phyloP scores from a whole-genome alignment of 495 filamentous ascomycete genomes.

The Apiosordaria backusii region DNA sequence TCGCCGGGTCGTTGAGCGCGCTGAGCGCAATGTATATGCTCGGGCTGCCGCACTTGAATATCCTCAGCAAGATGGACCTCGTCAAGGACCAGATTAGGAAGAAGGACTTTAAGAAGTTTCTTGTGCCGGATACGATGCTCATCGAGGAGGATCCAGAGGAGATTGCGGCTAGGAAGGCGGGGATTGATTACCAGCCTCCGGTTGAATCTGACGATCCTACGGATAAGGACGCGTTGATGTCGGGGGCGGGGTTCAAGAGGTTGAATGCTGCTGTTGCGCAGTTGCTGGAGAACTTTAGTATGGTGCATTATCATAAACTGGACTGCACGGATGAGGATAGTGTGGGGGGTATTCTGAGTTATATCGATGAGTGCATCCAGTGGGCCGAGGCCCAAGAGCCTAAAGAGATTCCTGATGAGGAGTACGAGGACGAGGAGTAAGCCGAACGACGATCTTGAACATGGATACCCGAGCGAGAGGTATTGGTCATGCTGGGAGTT shows the following conservation, averaged over 20 bases:
- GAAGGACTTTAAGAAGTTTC: slow-evolving; percentile 79
- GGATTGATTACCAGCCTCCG: slow-evolving; percentile 39
- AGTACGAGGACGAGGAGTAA: slow-evolving; percentile 56
- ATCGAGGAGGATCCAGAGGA: slow-evolving; percentile 68
- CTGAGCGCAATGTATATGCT: slow-evolving; percentile 99
- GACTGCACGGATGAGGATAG: slow-evolving; percentile 93
- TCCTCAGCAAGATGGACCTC: slow-evolving; percentile 95
- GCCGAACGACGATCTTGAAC: background rate
- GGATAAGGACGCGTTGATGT: slow-evolving; percentile 65
- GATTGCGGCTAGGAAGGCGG: slow-evolving; percentile 40
- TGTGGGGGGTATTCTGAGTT: slow-evolving; percentile 83
- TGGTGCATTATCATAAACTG: slow-evolving; percentile 90
- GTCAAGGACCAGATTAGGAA: slow-evolving; percentile 77
- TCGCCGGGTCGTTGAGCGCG: slow-evolving; percentile 87
- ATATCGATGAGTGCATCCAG: slow-evolving; percentile 95
- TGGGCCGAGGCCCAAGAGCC: slow-evolving; percentile 97
- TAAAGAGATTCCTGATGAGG: slow-evolving; percentile 74
- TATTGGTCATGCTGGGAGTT: background rate
- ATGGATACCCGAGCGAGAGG: background rate
- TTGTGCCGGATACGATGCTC: slow-evolving; percentile 74
- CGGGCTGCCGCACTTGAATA: slow-evolving; percentile 91
- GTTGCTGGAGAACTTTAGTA: slow-evolving; percentile 93
- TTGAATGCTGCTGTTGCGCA: slow-evolving; percentile 82
- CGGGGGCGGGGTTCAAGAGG: slow-evolving; percentile 68
- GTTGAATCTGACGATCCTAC: slow-evolving; percentile 47